Conservation (phyloP, 257 asterid genomes). For the Plectranthus barbatus region DNA sequence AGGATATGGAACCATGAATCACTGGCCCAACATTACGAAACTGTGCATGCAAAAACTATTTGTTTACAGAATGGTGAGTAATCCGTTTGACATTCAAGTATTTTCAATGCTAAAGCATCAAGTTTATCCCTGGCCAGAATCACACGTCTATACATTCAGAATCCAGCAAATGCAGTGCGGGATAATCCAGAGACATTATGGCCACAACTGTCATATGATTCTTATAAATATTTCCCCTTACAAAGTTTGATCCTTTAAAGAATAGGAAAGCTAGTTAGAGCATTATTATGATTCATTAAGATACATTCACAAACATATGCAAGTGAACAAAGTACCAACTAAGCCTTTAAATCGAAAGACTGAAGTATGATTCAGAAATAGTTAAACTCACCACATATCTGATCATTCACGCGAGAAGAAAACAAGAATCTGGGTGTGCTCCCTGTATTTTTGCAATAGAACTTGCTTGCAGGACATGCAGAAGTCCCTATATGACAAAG, state of each 20-base stretch:
- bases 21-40: neutral
- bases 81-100: neutral
- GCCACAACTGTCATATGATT: neutral
- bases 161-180: neutral
- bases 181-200: neutral
- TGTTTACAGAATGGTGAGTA: neutral
- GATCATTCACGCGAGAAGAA: slow-evolving; percentile 83
- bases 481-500: slow-evolving; percentile 59
- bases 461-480: slow-evolving; percentile 83
- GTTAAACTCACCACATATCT: slow-evolving; percentile 61
- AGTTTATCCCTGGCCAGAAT: neutral
- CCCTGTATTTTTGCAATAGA: slow-evolving; percentile 84
- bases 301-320: slow-evolving; percentile 1
- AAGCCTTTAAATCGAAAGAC: neutral
- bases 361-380: neutral
- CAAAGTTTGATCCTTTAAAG: neutral
- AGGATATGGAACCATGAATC: neutral
- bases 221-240: neutral
- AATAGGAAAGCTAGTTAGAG: neutral
- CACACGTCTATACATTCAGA: neutral
- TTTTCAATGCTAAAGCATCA: neutral
- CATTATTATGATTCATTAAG: neutral
- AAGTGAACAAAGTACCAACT: neutral
- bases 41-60: neutral
- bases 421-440: slow-evolving; percentile 75